Conservation (phyloP, 306 rosid species). For the Rosa rugosa region DNA sequence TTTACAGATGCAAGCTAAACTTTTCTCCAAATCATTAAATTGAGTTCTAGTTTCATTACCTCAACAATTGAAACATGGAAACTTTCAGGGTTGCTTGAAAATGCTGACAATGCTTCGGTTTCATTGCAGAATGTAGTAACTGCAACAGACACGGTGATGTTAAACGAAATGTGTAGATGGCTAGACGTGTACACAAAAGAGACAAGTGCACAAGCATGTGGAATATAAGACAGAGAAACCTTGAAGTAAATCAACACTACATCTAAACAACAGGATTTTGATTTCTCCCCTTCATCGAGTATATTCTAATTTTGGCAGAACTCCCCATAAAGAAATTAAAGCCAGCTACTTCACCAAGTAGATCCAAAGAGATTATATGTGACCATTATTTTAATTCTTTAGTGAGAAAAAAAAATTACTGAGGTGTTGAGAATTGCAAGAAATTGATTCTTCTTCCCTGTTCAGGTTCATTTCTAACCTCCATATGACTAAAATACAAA, state of each 20-base stretch:
- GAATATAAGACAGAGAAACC: conserved; percentile 1
- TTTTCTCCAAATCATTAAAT: neutral
- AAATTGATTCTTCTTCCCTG: neutral
- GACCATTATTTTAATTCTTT: neutral
- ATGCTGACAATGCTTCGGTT: conserved; percentile 67
- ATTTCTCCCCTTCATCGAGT: conserved; percentile 12
- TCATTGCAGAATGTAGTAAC: conserved; percentile 63
- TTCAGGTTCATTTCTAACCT: conserved; percentile 14
- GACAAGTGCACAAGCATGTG: conserved; percentile 11
- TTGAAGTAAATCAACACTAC: conserved; percentile 2
- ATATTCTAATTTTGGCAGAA: conserved; percentile 10
- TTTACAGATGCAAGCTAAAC: neutral
- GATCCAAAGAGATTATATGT: conserved; percentile 27
- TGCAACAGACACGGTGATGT: conserved; percentile 30
- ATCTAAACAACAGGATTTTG: neutral
- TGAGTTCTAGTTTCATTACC: conserved; percentile 36
- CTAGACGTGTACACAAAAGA: neutral
- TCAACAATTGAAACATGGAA: conserved; percentile 81
- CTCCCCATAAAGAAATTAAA: neutral
- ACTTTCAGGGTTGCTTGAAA: conserved; percentile 56
- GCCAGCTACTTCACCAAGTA: conserved; percentile 14
- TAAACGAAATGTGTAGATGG: conserved; percentile 22
- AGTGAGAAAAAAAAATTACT: neutral
- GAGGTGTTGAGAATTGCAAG: neutral
- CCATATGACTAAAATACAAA: conserved; percentile 27